Evolutionary conservation across 495 filamentous ascomycete genomes (phyloP).

Genomic region (Hypoxylon fuscum): DNA sequence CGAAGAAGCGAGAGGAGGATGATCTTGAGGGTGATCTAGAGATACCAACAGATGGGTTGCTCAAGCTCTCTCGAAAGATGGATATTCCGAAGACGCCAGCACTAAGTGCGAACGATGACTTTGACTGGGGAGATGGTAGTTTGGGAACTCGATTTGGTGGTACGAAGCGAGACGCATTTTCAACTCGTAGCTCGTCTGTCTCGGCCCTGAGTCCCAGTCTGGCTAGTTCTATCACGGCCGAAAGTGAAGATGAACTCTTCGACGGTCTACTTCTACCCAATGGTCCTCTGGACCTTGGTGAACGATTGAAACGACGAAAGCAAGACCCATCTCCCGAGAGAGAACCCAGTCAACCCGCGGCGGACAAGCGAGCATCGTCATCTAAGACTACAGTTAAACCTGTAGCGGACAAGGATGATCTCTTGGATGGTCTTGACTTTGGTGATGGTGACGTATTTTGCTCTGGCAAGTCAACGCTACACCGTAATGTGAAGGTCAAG

Average conservation of each 20-base stretch:
- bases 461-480: slow-evolving; percentile 80
- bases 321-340: slow-evolving; percentile 59
- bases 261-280: slow-evolving; percentile 85
- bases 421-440: slow-evolving; percentile 87
- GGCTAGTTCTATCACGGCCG: slow-evolving; percentile 87
- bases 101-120: slow-evolving; percentile 72
- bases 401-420: slow-evolving; percentile 74
- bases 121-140: slow-evolving; percentile 94
- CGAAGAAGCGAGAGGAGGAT: slow-evolving; percentile 56
- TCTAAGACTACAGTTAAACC: slow-evolving; percentile 30
- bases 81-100: slow-evolving; percentile 65
- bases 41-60: slow-evolving; percentile 66
- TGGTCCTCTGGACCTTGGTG: slow-evolving; percentile 82
- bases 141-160: slow-evolving; percentile 88
- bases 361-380: slow-evolving; percentile 37
- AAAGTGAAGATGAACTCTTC: slow-evolving; percentile 92
- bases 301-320: slow-evolving; percentile 75
- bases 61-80: slow-evolving; percentile 68
- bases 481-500: slow-evolving; percentile 92
- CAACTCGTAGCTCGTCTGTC: slow-evolving; percentile 82
- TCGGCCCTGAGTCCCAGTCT: slow-evolving; percentile 91
- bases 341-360: slow-evolving; percentile 31
- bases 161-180: slow-evolving; percentile 77
- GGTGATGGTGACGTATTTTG: slow-evolving; percentile 83
- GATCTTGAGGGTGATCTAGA: slow-evolving; percentile 83